These are phyloP conservation scores for Pogostemon cablin DNA, from an alignment of 257 asterid species.

Conservation along the genomic window DNA sequence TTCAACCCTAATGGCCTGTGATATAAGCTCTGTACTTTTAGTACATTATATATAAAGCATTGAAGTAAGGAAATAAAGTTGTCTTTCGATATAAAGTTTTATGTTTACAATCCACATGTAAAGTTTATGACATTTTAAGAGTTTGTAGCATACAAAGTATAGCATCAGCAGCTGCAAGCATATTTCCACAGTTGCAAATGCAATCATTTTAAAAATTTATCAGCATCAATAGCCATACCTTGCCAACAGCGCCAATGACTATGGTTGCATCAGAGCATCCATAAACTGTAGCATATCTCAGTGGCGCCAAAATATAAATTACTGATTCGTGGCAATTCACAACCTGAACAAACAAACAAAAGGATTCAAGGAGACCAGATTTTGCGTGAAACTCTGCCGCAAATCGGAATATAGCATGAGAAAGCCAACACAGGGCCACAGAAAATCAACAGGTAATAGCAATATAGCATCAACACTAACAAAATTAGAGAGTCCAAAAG, in stretches of 20 bases:
- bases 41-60: conserved; percentile 25
- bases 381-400: conserved; percentile 15
- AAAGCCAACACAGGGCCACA: neutral
- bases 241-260: conserved; percentile 96
- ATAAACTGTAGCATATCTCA: conserved; percentile 80
- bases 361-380: conserved; percentile 30
- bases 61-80: conserved; percentile 25
- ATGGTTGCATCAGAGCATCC: conserved; percentile 99
- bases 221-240: conserved; percentile 51
- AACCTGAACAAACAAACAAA: conserved; percentile 54
- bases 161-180: conserved; percentile 19
- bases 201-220: conserved; percentile 23
- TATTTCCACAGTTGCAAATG: conserved; percentile 3
- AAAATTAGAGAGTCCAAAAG: neutral
- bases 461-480: conserved; percentile 1
- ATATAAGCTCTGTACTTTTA: neutral
- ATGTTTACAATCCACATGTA: neutral
- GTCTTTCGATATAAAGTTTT: neutral
- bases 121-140: neutral
- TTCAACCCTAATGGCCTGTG: conserved; percentile 91
- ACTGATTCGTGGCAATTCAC: conserved; percentile 96
- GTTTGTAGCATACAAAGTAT: conserved; percentile 13
- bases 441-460: conserved; percentile 10
- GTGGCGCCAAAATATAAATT: conserved; percentile 87
- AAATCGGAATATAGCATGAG: conserved; percentile 16